Conservation (phyloP, 331 rosid species). For the Acacia concinna region DNA sequence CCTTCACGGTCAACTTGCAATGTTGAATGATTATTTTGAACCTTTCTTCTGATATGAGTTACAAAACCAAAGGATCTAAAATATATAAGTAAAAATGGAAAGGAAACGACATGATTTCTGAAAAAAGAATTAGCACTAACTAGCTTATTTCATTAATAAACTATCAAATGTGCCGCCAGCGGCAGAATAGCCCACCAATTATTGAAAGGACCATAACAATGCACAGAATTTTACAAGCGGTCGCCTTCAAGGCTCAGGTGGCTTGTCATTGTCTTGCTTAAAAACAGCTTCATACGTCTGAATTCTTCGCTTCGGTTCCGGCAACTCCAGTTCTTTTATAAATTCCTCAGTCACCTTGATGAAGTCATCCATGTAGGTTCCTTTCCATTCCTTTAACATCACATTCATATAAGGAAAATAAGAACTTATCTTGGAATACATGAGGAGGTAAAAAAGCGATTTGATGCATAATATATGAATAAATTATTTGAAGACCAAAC, state of each 20-base stretch:
- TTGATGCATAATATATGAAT: neutral
- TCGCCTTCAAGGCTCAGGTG: constrained; percentile 33
- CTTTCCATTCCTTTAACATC: constrained; percentile 70
- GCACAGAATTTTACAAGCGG: constrained; percentile 19
- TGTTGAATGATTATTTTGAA: neutral
- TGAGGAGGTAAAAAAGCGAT: neutral
- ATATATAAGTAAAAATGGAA: neutral
- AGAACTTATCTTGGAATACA: constrained; percentile 1
- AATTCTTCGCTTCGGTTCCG: constrained; percentile 76
- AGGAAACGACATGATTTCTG: constrained; percentile 12
- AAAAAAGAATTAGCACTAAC: neutral
- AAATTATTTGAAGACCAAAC: neutral
- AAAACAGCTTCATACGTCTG: constrained; percentile 67
- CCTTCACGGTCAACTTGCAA: too few species aligned
- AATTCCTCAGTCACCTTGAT: constrained; percentile 67
- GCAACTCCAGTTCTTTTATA: constrained; percentile 59
- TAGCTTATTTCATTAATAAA: constrained; percentile 34
- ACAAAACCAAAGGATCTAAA: neutral
- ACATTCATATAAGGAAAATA: constrained; percentile 18
- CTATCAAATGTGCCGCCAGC: constrained; percentile 9
- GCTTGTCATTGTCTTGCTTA: constrained; percentile 44
- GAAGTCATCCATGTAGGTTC: constrained; percentile 61
- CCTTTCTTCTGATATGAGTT: neutral
- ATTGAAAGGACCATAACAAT: constrained; percentile 19
- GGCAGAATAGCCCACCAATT: constrained; percentile 19